Percentiles rank a stretch among this genome's conserved stretches.
Evolutionary conservation across 1,139 yeast genomes (phyloP).

Genomic region (Saccharomyces uvarum): DNA sequence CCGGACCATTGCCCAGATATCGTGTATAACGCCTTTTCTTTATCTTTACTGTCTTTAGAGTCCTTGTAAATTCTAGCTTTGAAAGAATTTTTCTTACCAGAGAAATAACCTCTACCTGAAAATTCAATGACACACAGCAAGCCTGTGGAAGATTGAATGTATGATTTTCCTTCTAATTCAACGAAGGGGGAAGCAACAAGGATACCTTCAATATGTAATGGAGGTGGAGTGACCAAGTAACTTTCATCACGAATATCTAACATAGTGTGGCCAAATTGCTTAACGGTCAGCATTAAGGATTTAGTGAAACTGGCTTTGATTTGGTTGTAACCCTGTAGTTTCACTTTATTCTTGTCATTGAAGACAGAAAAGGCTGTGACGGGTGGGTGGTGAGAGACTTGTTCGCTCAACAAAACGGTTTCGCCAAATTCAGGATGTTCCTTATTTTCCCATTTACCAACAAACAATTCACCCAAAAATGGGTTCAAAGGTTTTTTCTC

Average conservation of each 20-base stretch:
- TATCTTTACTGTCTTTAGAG: conserved; percentile 38
- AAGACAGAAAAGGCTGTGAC: conserved; percentile 77
- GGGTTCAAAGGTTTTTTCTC: conserved; percentile 96
- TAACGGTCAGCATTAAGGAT: conserved; percentile 53
- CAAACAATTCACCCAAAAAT: conserved; percentile 82
- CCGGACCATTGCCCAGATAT: conserved; percentile 91
- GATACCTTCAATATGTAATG: conserved; percentile 90
- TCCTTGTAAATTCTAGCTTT: conserved; percentile 71
- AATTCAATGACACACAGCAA: conserved; percentile 66
- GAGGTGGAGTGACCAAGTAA: conserved; percentile 78
- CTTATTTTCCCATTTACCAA: conserved; percentile 69
- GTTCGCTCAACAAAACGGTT: conserved; percentile 72
- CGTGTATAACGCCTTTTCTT: conserved; percentile 65
- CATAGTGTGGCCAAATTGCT: conserved; percentile 86
- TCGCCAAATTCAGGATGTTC: conserved; percentile 51
- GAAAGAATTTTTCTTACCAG: conserved; percentile 86
- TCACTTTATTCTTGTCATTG: conserved; percentile 60
- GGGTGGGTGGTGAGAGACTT: conserved; percentile 93
- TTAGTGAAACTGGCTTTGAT: conserved; percentile 76
- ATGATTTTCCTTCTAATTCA: conserved; percentile 76
- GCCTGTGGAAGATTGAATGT: conserved; percentile 74
- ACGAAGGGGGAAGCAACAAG: conserved; percentile 82
- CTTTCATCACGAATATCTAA: conserved; percentile 59
- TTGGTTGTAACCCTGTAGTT: conserved; percentile 81
- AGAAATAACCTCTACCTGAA: conserved; percentile 86